phyloP scores from a whole-genome alignment of 1,284 basidiomycete species.

The Ganoderma resinaceum region DNA sequence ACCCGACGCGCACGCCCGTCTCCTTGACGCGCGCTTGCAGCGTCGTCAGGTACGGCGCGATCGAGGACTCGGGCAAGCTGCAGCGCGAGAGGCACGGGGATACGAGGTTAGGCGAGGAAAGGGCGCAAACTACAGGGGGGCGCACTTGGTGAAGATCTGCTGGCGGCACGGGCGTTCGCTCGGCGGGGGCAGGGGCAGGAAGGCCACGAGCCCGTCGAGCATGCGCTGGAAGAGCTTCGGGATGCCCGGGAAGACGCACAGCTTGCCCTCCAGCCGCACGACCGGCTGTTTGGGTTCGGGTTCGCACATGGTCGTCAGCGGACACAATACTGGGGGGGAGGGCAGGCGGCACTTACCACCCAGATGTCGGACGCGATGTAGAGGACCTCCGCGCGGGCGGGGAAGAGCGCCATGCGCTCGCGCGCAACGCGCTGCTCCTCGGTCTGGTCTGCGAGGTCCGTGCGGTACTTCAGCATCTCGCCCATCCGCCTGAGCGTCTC shows the following conservation, averaged over 20 bases:
- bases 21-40: conserved; percentile 79
- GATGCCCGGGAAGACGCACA: conserved; percentile 93
- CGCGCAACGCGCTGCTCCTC: conserved; percentile 77
- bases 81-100: too few relatives aligned
- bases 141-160: conserved; percentile 81
- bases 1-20: conserved; percentile 85
- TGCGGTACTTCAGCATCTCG: conserved; percentile 65
- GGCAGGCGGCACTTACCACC: conserved; percentile 68
- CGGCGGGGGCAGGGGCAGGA: conserved; percentile 78
- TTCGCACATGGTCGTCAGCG: too few relatives aligned
- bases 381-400: conserved; percentile 76
- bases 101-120: too few relatives aligned
- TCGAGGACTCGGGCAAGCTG: conserved; percentile 86
- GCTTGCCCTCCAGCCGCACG: conserved; percentile 80
- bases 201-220: conserved; percentile 73
- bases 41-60: conserved; percentile 86
- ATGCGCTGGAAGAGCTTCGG: conserved; percentile 86
- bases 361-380: conserved; percentile 80
- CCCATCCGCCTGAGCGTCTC: conserved; percentile 87
- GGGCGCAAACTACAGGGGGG: too few relatives aligned
- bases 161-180: conserved; percentile 75
- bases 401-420: conserved; percentile 86
- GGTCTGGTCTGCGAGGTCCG: conserved; percentile 64
- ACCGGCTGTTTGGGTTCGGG: conserved; percentile 70
- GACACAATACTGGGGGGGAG: not conserved